Evolutionary conservation across 23 red algal genomes (phyloP), one percentile per base, ranked within the genome.

Genomic region (Pyropia yezoensis): DNA sequence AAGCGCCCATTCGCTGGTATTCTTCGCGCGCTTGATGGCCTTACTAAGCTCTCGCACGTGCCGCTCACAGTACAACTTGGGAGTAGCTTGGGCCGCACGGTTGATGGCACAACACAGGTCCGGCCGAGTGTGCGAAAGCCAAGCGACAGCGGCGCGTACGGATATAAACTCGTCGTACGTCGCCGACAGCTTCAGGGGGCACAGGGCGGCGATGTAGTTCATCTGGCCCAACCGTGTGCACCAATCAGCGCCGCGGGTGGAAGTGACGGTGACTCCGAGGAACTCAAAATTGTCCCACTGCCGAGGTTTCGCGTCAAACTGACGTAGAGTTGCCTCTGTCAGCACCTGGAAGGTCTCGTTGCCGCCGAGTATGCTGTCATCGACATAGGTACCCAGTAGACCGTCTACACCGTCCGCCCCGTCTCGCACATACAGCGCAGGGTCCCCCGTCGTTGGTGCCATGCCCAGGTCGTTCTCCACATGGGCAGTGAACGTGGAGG

Each of bases 251-350:
- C 30, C 30, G 30, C 30, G 30, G n/a, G 50, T 71, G 28, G 67
- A 56, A 27, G 28, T 55, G 18, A 71, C 61, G 18, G 26, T 22
- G 18, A 7, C 14, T 3, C 33, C 69, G 51, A 29, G 60, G 53
- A 74, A 74, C 19, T 74, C 54, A 24, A 60, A 59, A 26, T 74
- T 60, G 50, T 74, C 69, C 14, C 34, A 74, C 14, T 30, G n/a
- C n/a, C n/a, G n/a, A n/a, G n/a, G n/a, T n/a, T n/a, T n/a, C n/a
- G n/a, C n/a, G n/a, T n/a, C n/a, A n/a, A n/a, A n/a, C n/a, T n/a
- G n/a, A n/a, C n/a, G n/a, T n/a, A n/a, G n/a, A n/a, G n/a, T n/a
- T n/a, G n/a, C n/a, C n/a, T n/a, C n/a, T n/a, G n/a, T n/a, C n/a
- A n/a, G n/a, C n/a, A n/a, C n/a, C n/a, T n/a, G n/a, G n/a, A n/a